Percentiles rank a stretch among this genome's conserved stretches.
These are phyloP conservation scores for Trypanosoma mega DNA, from an alignment of 208 protist species.

Conservation along the genomic window DNA sequence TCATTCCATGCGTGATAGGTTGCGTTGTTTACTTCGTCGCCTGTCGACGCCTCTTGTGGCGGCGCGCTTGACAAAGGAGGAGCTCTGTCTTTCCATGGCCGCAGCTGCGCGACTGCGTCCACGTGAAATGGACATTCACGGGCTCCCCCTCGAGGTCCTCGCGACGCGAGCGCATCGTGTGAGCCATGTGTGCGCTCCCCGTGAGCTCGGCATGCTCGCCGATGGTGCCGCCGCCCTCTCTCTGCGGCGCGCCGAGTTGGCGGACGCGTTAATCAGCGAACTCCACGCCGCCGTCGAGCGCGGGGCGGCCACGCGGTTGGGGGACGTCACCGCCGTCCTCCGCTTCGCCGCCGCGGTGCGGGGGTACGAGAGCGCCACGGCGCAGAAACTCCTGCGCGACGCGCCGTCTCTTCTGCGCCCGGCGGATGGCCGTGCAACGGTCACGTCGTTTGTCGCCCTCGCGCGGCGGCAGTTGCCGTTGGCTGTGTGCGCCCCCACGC, in stretches of 20 bases:
- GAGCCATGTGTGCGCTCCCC: conserved; percentile 40
- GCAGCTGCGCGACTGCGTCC: conserved; percentile 39
- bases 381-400: background rate
- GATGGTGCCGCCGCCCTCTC: conserved; percentile 43
- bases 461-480: background rate
- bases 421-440: conserved; percentile 14
- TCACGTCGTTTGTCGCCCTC: conserved; percentile 8
- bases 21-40: conserved; percentile 27
- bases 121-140: conserved; percentile 1
- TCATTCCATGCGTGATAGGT: conserved; percentile 22
- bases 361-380: conserved; percentile 17
- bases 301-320: conserved; percentile 6
- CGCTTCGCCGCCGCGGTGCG: conserved; percentile 8
- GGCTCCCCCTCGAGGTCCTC: background rate
- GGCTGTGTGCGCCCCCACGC: background rate
- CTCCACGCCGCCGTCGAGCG: conserved; percentile 26
- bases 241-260: conserved; percentile 24
- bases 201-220: conserved; percentile 67
- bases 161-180: conserved; percentile 28
- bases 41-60: conserved; percentile 34
- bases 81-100: conserved; percentile 70
- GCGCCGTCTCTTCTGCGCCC: conserved; percentile 7
- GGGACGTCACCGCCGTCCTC: conserved; percentile 20
- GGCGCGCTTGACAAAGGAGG: conserved; percentile 35
- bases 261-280: conserved; percentile 37